Evolutionary conservation across 73 alveolate species (phyloP), one percentile per base, ranked within the genome.

Genomic region (Paramecium biaurelia): DNA sequence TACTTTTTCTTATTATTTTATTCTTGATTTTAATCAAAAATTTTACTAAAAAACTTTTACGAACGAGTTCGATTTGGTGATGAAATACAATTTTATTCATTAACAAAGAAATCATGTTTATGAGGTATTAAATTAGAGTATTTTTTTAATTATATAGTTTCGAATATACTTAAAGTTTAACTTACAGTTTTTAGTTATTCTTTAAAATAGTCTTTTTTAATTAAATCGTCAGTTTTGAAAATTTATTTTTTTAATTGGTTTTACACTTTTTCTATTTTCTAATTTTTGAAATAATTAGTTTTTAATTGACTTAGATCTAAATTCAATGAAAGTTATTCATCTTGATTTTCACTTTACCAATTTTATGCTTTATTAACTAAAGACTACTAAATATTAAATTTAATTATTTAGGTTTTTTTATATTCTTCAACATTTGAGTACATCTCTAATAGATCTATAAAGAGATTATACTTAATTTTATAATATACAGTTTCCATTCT

Each of bases 111-210:
- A 74, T 74, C 34, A 28, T 34, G 35, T 7, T 74, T 74, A 74
- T 37, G 32, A 15, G 87, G 87, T 74, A 74, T 37, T 21, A 74
- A 28, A n/a, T 23, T 74, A 8, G 87, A 74, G 38, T 74, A 74
- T 74, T 74, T 74, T 23, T 74, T 41, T 5, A 41, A 11, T 74
- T 41, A 37, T 0, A 74, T 74, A 9, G 59, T 74, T 21, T 74
- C 87, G 9, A 14, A 74, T 14, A 41, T 18, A 41, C 59, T 41
- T 32, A 74, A 37, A 21, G 67, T 11, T 74, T 74, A 9, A 37
- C 59, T 74, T 11, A 74, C 37, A 14, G 37, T 41, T 37, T 74
- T 37, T 2, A 74, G 10, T 74, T 74, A 5, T 7, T 34, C 45
- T 37, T 74, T n/a, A 41, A 14, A 37, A 41, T 34, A 24, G 5